Evolutionary conservation across 805 yeast species (phyloP), one percentile per base, ranked within the genome.

Genomic region (Ogataea glucozyma): DNA sequence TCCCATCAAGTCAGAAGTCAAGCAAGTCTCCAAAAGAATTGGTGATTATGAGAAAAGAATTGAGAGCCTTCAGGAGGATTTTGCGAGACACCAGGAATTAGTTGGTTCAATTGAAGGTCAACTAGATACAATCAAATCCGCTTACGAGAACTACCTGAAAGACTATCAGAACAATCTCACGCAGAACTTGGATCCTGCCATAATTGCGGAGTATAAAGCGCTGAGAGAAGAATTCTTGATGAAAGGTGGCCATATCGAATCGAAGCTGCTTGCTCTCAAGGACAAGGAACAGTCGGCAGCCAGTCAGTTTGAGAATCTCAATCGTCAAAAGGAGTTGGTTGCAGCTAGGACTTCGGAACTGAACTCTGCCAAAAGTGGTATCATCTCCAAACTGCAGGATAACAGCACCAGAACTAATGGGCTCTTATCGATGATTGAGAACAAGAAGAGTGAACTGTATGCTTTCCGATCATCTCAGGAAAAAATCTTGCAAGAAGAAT

Each of bases 1-100:
- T 21, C 95, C 95, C 1, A 58, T 83, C 4, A 73, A 72, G 23
- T 76, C 88, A 6, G 80, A 79, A 47, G 73, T 74, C 41, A 68
- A 69, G 9, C 69, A 83, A 8, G 53, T 76, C 0, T 51, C 58
- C 9, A 70, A 70, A 37, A 82, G 80, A 48, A 64, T 80, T 2
- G 54, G 56, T 6, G 72, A 72, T 26, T 67, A 72, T 34, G 71
- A 71, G 37, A 67, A 66, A 26, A 77, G 81, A 56, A 65, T 78
- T 4, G 67, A 62, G 20, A 78, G 79, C 32, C 60, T 87, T 16
- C 46, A 62, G 2, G 57, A 56, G 3, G 95, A 88, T 53, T 61
- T 75, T 12, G 65, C 66, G 5, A 69, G 77, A 37, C 90, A 86
- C 55, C 50, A 65, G 16, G 53, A 62, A 1, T 65, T 63, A 12